Base-by-base conservation (phyloP, 2,329 filamentous ascomycete genomes). In the Alternaria hordeiaustralica region DNA sequence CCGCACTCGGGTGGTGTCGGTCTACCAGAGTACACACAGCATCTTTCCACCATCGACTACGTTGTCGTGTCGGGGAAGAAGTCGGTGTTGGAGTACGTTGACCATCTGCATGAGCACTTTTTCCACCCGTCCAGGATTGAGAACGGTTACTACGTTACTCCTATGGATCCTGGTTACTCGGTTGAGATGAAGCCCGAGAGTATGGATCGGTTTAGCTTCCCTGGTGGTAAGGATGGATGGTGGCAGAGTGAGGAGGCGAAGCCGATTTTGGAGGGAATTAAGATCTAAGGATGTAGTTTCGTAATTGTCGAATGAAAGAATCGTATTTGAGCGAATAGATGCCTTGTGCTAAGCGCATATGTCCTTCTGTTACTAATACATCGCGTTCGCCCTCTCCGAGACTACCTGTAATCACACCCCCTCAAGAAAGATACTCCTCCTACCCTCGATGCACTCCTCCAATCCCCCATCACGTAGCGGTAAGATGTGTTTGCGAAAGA, bases 71-170 rank as follows among this genome's bases (percentile, higher is more conserved):
- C 87, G 65, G 94, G 92, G 18, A 92, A 94, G 85, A 87, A 89
- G 76, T 92, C 89, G 23, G 88, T 97, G 50, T 84, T 97, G 61
- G 94, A 97, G 84, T 97, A 94, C 80, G 93, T 97, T 23, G 94
- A 97, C 78, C 93, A 97, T 81, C 82, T 97, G 75, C 94, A 97
- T 81, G 94, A 97, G 86, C 94, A 97, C 82, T 97, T 97, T 79
- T 84, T 93, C 75, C 87, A 97, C 80, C 94, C 94, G 1, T 87
- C 89, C 3, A 87, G 90, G 60, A 93, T 97, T 73, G 89, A 90
- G 82, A 90, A 94, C 70, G 94, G 94, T 5, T 96, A 93, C 81
- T 96, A 96, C 82, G 91, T 92, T 70, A 97, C 94, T 1, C 94
- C 94, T 0, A 90, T 83, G 67, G 89, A 93, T 77, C 86, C 94